Conservation (phyloP, 192 early-diverging fungal genomes). For the Coemansia asiatica region DNA sequence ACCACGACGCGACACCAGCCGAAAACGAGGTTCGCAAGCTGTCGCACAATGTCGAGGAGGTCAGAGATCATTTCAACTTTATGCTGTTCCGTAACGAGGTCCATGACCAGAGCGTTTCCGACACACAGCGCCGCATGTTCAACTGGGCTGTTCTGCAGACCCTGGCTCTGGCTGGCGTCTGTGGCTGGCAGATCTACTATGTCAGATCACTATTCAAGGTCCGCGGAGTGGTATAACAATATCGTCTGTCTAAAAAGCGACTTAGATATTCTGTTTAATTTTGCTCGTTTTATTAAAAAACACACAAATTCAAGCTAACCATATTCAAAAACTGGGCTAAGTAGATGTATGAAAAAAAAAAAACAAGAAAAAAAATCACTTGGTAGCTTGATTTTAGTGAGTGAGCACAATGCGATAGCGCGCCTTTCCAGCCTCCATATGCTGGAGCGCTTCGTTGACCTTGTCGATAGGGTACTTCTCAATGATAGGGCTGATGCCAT, state of each 20-base stretch:
- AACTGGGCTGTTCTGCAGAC: slow-evolving; percentile 49
- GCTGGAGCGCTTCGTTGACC: slow-evolving; percentile 61
- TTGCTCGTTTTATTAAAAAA: background rate
- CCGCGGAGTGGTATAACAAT: slow-evolving; percentile 44
- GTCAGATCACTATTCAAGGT: slow-evolving; percentile 53
- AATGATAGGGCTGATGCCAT: slow-evolving; percentile 66
- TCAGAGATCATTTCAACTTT: slow-evolving; percentile 51
- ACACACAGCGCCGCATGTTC: slow-evolving; percentile 50
- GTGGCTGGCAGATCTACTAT: slow-evolving; percentile 57
- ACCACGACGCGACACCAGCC: slow-evolving; percentile 37
- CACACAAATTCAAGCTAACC: background rate
- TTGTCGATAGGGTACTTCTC: slow-evolving; percentile 65
- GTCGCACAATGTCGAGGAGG: slow-evolving; percentile 51
- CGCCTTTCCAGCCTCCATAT: slow-evolving; percentile 58
- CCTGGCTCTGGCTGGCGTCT: slow-evolving; percentile 42
- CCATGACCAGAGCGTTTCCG: slow-evolving; percentile 45
- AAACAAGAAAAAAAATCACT: background rate
- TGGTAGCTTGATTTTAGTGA: no score
- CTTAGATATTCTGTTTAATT: background rate
- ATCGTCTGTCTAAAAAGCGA: background rate
- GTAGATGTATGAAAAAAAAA: no score
- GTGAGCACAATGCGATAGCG: slow-evolving; percentile 70
- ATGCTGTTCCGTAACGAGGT: slow-evolving; percentile 56
- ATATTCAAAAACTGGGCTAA: no score
- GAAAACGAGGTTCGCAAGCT: slow-evolving; percentile 51